Conservation (phyloP, 176 grass and related monocot species). For the Musa troglodytarum region DNA sequence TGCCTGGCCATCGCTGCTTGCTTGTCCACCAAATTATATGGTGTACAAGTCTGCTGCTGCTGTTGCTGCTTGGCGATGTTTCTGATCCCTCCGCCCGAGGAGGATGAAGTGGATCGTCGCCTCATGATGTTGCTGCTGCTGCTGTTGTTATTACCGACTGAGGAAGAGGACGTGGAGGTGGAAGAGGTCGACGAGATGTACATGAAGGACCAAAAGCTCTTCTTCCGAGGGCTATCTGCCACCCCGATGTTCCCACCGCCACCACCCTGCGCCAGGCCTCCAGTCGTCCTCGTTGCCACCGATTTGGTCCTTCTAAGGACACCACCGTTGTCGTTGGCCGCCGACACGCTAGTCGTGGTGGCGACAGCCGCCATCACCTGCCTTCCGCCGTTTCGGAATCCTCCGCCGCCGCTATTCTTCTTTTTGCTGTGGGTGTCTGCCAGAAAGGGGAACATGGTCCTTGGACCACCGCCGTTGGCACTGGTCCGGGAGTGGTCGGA, state of each 20-base stretch:
- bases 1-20: conserved; percentile 8
- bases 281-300: conserved; percentile 51
- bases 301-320: conserved; percentile 75
- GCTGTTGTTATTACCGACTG: conserved; percentile 15
- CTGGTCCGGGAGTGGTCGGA: not conserved
- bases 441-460: conserved; percentile 2
- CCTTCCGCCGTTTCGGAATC: not conserved
- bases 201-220: conserved; percentile 96
- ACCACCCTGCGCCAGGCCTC: conserved; percentile 2
- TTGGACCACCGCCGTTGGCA: too few species aligned
- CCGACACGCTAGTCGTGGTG: not conserved
- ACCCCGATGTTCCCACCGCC: conserved; percentile 17
- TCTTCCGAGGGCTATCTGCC: conserved; percentile 67
- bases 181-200: conserved; percentile 32
- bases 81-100: conserved; percentile 5
- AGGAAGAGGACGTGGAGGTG: conserved; percentile 26
- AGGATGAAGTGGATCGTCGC: conserved; percentile 31
- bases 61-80: not conserved
- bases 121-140: conserved; percentile 6
- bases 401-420: too few species aligned
- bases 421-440: not conserved
- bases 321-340: conserved; percentile 2
- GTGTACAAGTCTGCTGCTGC: not conserved
- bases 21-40: not conserved
- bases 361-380: not conserved